Evolutionary conservation across 495 filamentous ascomycete genomes (phyloP).

Genomic region (Annulohypoxylon nitens): DNA sequence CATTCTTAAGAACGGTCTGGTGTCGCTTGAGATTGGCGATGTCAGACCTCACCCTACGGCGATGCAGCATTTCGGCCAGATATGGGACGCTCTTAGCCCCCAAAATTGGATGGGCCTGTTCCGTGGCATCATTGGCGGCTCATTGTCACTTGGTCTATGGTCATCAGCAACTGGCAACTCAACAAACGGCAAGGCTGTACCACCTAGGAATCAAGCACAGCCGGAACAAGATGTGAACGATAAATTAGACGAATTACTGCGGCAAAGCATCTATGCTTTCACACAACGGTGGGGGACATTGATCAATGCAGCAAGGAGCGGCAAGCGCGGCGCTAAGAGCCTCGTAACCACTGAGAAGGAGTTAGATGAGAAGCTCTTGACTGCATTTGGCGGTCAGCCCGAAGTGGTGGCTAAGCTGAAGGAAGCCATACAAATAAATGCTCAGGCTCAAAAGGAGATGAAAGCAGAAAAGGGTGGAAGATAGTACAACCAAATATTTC

Average conservation of each 20-base stretch:
- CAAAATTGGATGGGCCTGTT: slow-evolving; percentile 59
- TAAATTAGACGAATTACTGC: slow-evolving; percentile 81
- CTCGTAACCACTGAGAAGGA: slow-evolving; percentile 59
- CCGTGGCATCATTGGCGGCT: slow-evolving; percentile 56
- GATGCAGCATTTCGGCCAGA: slow-evolving; percentile 76
- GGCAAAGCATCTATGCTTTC: slow-evolving; percentile 84
- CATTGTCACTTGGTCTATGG: slow-evolving; percentile 54
- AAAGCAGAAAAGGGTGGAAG: slow-evolving; percentile 51
- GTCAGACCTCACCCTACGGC: slow-evolving; percentile 73
- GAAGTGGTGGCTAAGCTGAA: slow-evolving; percentile 64
- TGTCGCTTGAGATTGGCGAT: slow-evolving; percentile 93
- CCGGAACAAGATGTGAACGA: slow-evolving; percentile 74
- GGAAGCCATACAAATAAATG: slow-evolving; percentile 63
- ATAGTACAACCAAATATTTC: slow-evolving; percentile 25
- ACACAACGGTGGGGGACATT: slow-evolving; percentile 70
- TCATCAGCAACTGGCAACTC: slow-evolving; percentile 46
- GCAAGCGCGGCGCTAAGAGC: slow-evolving; percentile 55
- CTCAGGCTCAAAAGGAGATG: slow-evolving; percentile 54
- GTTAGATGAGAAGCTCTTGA: slow-evolving; percentile 60
- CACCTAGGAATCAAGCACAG: slow-evolving; percentile 31
- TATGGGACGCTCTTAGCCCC: slow-evolving; percentile 77
- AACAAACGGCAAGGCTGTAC: slow-evolving; percentile 26
- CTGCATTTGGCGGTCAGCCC: slow-evolving; percentile 61
- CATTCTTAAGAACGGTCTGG: slow-evolving; percentile 89
- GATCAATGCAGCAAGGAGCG: slow-evolving; percentile 53